Percentiles rank a stretch among this genome's conserved stretches.
Conservation (phyloP, 2,329 filamentous ascomycete species). For the Grosmannia huntii region DNA sequence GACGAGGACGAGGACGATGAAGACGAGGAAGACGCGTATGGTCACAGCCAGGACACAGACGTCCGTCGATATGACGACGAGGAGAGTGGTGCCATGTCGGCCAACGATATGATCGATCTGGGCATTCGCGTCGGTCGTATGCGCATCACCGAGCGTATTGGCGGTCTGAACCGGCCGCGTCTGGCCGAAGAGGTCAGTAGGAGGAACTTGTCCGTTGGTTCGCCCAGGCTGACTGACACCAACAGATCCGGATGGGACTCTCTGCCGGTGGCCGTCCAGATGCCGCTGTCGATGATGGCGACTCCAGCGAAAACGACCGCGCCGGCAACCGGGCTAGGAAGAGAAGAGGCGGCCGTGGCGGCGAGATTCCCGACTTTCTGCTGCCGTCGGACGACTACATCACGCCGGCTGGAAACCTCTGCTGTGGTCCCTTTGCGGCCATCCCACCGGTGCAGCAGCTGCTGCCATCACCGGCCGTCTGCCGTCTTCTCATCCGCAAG, state of each 20-base stretch:
- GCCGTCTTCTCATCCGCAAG: slow-evolving; percentile 50
- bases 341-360: background rate
- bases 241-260: slow-evolving; percentile 8
- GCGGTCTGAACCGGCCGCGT: slow-evolving; percentile 57
- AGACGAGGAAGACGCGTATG: background rate
- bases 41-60: slow-evolving; percentile 26
- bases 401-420: slow-evolving; percentile 52
- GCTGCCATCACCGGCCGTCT: slow-evolving; percentile 43
- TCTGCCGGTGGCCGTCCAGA: too few relatives aligned
- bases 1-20: background rate
- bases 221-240: background rate
- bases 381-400: slow-evolving; percentile 54
- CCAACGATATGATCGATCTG: slow-evolving; percentile 54
- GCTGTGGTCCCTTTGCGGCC: slow-evolving; percentile 43
- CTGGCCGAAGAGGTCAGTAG: slow-evolving; percentile 53
- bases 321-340: too few relatives aligned
- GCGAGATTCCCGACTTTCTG: slow-evolving; percentile 37
- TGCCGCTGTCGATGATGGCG: background rate
- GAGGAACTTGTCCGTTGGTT: too few relatives aligned
- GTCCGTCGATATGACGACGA: slow-evolving; percentile 44
- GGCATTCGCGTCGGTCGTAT: slow-evolving; percentile 60
- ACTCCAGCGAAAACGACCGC: too few relatives aligned
- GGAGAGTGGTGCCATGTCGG: background rate
- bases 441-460: slow-evolving; percentile 43
- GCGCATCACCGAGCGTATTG: slow-evolving; percentile 61